Conservation (phyloP, 2,329 filamentous ascomycete genomes). For the Calonectria pseudoturangicola region DNA sequence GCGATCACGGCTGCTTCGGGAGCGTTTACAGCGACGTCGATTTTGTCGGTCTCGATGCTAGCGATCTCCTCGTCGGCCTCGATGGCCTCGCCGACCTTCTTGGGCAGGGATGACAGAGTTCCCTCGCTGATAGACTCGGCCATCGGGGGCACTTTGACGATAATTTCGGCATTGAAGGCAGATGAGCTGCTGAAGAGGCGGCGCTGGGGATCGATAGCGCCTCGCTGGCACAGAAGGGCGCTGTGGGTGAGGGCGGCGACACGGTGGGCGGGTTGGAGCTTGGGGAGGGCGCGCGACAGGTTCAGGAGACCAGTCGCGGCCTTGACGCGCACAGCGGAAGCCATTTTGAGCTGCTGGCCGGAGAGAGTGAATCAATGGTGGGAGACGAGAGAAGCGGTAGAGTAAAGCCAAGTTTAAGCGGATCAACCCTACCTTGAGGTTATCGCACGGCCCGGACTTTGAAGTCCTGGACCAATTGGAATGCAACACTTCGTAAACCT, state of each 20-base stretch:
- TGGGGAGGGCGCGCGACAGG: conserved; percentile 46
- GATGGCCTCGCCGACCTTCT: conserved; percentile 56
- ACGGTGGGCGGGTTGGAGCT: conserved; percentile 38
- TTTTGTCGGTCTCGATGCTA: conserved; percentile 60
- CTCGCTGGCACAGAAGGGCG: conserved; percentile 49
- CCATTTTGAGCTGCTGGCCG: conserved; percentile 44
- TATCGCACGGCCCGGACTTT: conserved; percentile 46
- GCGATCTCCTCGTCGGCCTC: conserved; percentile 58
- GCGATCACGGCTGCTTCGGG: conserved; percentile 52
- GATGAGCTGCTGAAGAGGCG: conserved; percentile 50
- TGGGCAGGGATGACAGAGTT: conserved; percentile 52
- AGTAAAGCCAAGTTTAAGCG: conserved; percentile 47
- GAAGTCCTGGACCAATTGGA: conserved; percentile 16
- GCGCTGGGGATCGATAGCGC: conserved; percentile 47
- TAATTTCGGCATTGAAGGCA: conserved; percentile 47
- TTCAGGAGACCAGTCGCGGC: conserved; percentile 47
- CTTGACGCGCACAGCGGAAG: conserved; percentile 50
- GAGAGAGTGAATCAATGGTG: not conserved
- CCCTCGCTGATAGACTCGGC: conserved; percentile 59
- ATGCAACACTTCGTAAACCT: conserved; percentile 6
- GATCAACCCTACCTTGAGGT: conserved; percentile 44
- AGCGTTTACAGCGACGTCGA: conserved; percentile 57
- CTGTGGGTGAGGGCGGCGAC: conserved; percentile 47
- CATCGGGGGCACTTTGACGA: conserved; percentile 57
- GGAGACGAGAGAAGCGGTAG: conserved; percentile 23